Evolutionary conservation across 2,329 filamentous ascomycete species (phyloP), one percentile per base, ranked within the genome.

Genomic region (Cercospora zeina): DNA sequence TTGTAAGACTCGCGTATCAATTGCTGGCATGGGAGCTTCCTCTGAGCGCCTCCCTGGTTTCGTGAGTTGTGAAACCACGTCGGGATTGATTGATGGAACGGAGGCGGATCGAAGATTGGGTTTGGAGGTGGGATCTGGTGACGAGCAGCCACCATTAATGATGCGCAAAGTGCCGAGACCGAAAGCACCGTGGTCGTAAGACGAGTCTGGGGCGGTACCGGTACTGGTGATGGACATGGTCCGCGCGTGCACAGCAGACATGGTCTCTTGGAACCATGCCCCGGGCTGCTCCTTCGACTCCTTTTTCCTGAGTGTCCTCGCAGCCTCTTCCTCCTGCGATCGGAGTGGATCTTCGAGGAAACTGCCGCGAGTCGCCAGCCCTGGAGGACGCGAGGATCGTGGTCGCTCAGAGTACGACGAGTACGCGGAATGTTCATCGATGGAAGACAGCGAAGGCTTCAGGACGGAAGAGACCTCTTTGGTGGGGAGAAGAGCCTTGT

Each of bases 141-240:
- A 81, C 9, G 77, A 73, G 14, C 76, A 73, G 8, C 60, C 37
- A 19, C 80, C 80, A 61, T 82, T 82, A 5, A 78, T 81, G 16
- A 82, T 75, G 16, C 76, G 73, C 8, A 82, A 71, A 3, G 78
- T 77, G 7, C 80, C 80, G 6, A 77, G 72, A 59, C 75, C 71
- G 58, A 78, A 73, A 31, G 69, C 72, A 4, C 79, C 78, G n/a
- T 42, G 30, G 13, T 45, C 31, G 79, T 71, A 54, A n/a, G 58
- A 54, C 57, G 77, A 70, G 10, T 81, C 78, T 3, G 74, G 71
- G 8, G 78, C 78, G 6, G 78, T 80, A 39, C 71, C 61, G 39
- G 61, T 63, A 42, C 69, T 21, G 74, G 72, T 63, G 75, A 67
- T 27, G 42, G 51, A 42, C 54, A 58, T 10, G 21, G 64, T 50